Conservation (phyloP, 2,329 filamentous ascomycete genomes). For the Claviceps sp. region DNA sequence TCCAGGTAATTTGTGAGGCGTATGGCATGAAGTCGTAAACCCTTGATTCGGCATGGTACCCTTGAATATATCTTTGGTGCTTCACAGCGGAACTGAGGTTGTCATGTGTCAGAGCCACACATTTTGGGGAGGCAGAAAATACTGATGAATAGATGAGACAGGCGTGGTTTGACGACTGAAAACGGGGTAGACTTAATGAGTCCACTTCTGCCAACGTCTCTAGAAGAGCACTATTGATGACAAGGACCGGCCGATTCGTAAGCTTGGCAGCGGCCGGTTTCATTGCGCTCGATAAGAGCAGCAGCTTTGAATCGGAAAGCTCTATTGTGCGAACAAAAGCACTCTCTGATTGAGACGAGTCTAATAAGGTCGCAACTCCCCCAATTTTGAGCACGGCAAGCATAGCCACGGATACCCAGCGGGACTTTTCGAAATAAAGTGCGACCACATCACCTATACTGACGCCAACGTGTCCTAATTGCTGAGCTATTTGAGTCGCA, state of each 20-base stretch:
- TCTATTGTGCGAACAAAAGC: background rate
- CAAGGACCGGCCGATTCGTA: background rate
- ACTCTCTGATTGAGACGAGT: background rate
- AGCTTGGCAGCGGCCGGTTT: background rate
- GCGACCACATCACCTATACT: slow-evolving; percentile 9
- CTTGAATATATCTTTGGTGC: slow-evolving; percentile 2
- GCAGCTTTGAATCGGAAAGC: background rate
- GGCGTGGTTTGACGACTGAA: background rate
- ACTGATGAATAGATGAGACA: background rate
- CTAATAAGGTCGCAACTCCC: slow-evolving; percentile 11
- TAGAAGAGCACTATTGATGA: background rate
- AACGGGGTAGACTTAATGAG: background rate
- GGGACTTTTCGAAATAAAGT: slow-evolving; percentile 15
- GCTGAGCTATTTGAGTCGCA: slow-evolving; percentile 9
- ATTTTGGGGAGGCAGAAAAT: background rate
- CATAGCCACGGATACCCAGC: slow-evolving; percentile 12
- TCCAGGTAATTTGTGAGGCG: background rate
- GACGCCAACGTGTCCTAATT: slow-evolving; percentile 2
- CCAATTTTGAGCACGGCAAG: slow-evolving; percentile 15
- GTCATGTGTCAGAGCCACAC: slow-evolving; percentile 1
- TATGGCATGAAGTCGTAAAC: slow-evolving; percentile 6
- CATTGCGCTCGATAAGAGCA: background rate
- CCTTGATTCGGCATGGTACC: slow-evolving; percentile 2
- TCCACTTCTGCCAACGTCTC: background rate
- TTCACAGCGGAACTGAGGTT: slow-evolving; percentile 1